phyloP scores from a whole-genome alignment of 2,329 filamentous ascomycete genomes.

The Cytospora mali region DNA sequence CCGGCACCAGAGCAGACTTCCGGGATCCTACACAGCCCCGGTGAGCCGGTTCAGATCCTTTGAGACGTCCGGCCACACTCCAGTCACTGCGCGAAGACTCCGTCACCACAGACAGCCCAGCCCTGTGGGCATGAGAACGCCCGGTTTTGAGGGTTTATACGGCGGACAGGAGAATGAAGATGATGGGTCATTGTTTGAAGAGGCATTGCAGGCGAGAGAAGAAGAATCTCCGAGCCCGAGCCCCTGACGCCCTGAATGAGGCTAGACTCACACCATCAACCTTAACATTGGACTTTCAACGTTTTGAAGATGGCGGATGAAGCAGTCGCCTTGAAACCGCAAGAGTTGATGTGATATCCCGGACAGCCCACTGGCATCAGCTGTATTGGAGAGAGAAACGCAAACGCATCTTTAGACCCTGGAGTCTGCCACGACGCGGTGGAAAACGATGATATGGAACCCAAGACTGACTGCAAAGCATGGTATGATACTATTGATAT shows the following conservation, averaged over 20 bases:
- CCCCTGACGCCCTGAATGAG: constrained; percentile 4
- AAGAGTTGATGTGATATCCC: neutral
- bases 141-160: constrained; percentile 51
- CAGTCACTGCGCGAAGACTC: constrained; percentile 29
- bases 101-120: constrained; percentile 37
- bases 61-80: constrained; percentile 30
- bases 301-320: neutral
- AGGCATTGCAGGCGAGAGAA: constrained; percentile 29
- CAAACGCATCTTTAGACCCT: constrained; percentile 14
- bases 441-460: neutral
- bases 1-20: constrained; percentile 48
- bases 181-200: constrained; percentile 42
- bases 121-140: constrained; percentile 43
- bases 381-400: constrained; percentile 3
- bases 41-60: constrained; percentile 30
- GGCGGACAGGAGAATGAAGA: constrained; percentile 53
- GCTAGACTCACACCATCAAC: neutral
- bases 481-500: neutral
- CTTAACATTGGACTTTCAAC: neutral
- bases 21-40: constrained; percentile 49
- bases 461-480: neutral
- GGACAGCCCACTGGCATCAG: neutral
- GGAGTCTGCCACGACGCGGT: neutral
- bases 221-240: neutral
- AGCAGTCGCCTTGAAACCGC: neutral